phyloP scores from a whole-genome alignment of 1,284 basidiomycete species.

The Pisolithus thermaeus region DNA sequence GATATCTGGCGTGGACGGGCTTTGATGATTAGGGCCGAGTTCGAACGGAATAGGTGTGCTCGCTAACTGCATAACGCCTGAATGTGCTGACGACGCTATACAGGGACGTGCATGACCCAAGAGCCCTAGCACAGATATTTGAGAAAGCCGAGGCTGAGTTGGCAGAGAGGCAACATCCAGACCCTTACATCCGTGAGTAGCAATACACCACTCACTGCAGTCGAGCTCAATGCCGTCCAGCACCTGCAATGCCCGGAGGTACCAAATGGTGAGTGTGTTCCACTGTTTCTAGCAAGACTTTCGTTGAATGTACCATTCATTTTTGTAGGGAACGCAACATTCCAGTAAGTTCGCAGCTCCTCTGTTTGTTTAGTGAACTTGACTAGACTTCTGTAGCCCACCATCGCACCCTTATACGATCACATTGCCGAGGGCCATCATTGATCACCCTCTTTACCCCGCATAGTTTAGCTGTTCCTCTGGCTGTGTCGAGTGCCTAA shows the following conservation, averaged over 20 bases:
- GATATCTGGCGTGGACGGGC: slow-evolving; percentile 84
- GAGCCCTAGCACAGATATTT: slow-evolving; percentile 76
- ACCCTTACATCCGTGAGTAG: slow-evolving; percentile 81
- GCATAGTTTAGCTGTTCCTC: too few species aligned
- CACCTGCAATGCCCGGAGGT: slow-evolving; percentile 73
- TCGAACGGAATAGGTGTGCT: slow-evolving; percentile 84
- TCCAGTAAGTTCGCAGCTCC: slow-evolving; percentile 44
- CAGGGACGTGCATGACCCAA: slow-evolving; percentile 84
- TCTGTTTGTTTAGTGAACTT: not conserved
- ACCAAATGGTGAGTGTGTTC: slow-evolving; percentile 73
- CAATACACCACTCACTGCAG: not conserved
- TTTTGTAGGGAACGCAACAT: slow-evolving; percentile 62
- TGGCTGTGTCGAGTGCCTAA: too few species aligned
- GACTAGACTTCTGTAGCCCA: slow-evolving; percentile 10
- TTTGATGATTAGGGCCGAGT: slow-evolving; percentile 83
- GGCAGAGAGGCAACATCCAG: slow-evolving; percentile 70
- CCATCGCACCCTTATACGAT: slow-evolving; percentile 26
- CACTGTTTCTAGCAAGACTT: not conserved
- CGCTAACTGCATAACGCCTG: not conserved
- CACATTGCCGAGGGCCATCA: slow-evolving; percentile 29
- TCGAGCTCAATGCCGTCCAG: slow-evolving; percentile 36
- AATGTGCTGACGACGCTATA: not conserved
- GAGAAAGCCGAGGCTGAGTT: slow-evolving; percentile 78
- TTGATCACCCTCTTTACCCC: slow-evolving; percentile 6
- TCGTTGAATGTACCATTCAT: slow-evolving; percentile 13